These are phyloP conservation scores for Plasmodium knowlesi DNA, from an alignment of 169 alveolate genomes.

Conservation along the genomic window DNA sequence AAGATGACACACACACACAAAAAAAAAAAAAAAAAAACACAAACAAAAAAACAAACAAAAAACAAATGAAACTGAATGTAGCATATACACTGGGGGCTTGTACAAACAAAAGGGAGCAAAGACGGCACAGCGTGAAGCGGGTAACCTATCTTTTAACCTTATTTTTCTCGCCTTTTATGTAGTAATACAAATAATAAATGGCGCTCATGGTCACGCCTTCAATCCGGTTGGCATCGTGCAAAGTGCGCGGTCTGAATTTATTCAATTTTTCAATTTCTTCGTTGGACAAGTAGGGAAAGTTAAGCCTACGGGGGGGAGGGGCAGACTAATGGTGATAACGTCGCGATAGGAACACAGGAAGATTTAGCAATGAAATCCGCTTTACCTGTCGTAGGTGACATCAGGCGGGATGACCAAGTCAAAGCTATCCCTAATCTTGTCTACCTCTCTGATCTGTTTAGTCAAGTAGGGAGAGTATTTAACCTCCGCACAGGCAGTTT, in stretches of 20 bases:
- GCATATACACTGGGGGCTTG: not conserved
- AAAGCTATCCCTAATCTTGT: conserved; percentile 75
- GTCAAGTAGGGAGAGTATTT: conserved; percentile 79
- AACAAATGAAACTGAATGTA: not conserved
- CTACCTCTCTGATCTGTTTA: conserved; percentile 75
- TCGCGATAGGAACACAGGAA: not conserved
- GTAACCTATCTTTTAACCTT: not conserved
- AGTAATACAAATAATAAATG: conserved; percentile 51
- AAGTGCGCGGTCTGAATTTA: conserved; percentile 79
- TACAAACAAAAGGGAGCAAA: not conserved
- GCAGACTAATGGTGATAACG: not conserved
- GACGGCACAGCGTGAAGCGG: not conserved
- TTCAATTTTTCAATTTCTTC: conserved; percentile 86
- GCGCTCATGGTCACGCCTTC: conserved; percentile 83
- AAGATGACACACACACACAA: not conserved
- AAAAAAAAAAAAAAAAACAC: not conserved
- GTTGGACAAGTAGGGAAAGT: conserved; percentile 76
- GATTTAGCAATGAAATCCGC: not conserved
- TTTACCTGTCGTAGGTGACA: conserved; percentile 79
- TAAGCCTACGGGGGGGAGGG: not conserved
- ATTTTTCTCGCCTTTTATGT: conserved; percentile 32
- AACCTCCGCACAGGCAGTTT: conserved; percentile 80
- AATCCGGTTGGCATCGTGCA: conserved; percentile 79
- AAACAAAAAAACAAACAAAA: too few species aligned
- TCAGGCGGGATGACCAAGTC: conserved; percentile 75